Evolutionary conservation across 2,329 filamentous ascomycete genomes (phyloP).

Genomic region (Macrophomina pseudophaseolina): DNA sequence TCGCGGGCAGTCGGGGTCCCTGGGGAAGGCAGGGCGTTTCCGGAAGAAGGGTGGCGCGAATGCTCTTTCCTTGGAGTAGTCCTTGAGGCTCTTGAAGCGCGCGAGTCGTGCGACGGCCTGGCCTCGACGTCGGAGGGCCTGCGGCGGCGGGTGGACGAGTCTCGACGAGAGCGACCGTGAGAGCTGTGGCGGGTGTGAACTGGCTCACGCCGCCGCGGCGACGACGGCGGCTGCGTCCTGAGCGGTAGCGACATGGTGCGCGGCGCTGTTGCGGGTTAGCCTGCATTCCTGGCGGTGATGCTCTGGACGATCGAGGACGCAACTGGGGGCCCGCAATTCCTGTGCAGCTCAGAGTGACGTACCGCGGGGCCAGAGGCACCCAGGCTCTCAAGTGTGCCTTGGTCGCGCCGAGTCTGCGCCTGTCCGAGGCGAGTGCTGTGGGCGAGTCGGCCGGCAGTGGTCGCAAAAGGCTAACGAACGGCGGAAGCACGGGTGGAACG

Average conservation of each 20-base stretch:
- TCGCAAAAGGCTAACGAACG: neutral
- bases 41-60: slow-evolving; percentile 44
- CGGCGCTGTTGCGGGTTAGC: slow-evolving; percentile 27
- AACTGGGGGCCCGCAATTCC: neutral
- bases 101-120: slow-evolving; percentile 50
- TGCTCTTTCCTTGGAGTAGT: slow-evolving; percentile 47
- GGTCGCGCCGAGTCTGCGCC: neutral
- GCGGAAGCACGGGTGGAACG: slow-evolving; percentile 9
- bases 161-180: slow-evolving; percentile 59
- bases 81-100: slow-evolving; percentile 30
- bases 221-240: slow-evolving; percentile 67
- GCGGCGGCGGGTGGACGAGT: slow-evolving; percentile 71
- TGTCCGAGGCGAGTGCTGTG: neutral
- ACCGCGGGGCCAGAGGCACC: slow-evolving; percentile 16
- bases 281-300: slow-evolving; percentile 27
- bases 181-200: slow-evolving; percentile 14
- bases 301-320: neutral
- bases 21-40: slow-evolving; percentile 51
- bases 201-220: slow-evolving; percentile 53
- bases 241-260: slow-evolving; percentile 56
- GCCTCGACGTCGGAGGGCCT: slow-evolving; percentile 74
- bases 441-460: neutral
- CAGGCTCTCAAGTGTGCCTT: slow-evolving; percentile 5
- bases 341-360: neutral
- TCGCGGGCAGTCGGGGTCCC: slow-evolving; percentile 46